Base-by-base conservation (phyloP, 805 yeast species). In the Vanderwaltozyma tropicalis region DNA sequence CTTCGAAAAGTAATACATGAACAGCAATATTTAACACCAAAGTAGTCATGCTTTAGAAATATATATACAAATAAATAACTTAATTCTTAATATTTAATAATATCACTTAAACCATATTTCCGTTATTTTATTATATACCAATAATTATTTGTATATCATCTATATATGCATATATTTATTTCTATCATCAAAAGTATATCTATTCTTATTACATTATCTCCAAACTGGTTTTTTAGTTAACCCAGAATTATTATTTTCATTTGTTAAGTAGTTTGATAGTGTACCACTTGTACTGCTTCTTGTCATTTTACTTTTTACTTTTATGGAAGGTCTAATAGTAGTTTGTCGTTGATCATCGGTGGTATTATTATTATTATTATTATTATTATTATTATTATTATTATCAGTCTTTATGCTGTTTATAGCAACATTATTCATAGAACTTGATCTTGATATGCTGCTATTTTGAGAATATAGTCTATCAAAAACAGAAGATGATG, bases 1-100 rank as follows among this genome's bases (percentile, higher is more conserved):
- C 41, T 64, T 20, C 46, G 56, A 15, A 58, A 54, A 44, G 54
- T 62, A n/a, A 35, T 42, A 7, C 29, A 39, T 13, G 34, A 36
- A 31, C 39, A 36, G 29, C 20, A 15, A 18, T 18, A 34, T 29
- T 2, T 34, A 5, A 21, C 24, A n/a, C 20, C 6, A n/a, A n/a
- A n/a, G n/a, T n/a, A n/a, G n/a, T n/a, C n/a, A n/a, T n/a, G n/a
- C 25, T 11, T 9, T 9, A 9, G 25, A 22, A 22, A 22, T 22
- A 11, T 22, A 11, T n/a, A n/a, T n/a, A n/a, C n/a, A 11, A 22
- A 22, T 9, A 22, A 9, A 11, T 9, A 11, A 22, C 11, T 22
- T 11, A 22, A 9, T 22, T 22, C 11, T 22, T 22, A 9, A 22
- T 22, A 22, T 22, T 11, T 8, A 22, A 11, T 22, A 22, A 22